Evolutionary conservation across 75 land plant genomes (phyloP).

Genomic region (Gnetum montanum): DNA sequence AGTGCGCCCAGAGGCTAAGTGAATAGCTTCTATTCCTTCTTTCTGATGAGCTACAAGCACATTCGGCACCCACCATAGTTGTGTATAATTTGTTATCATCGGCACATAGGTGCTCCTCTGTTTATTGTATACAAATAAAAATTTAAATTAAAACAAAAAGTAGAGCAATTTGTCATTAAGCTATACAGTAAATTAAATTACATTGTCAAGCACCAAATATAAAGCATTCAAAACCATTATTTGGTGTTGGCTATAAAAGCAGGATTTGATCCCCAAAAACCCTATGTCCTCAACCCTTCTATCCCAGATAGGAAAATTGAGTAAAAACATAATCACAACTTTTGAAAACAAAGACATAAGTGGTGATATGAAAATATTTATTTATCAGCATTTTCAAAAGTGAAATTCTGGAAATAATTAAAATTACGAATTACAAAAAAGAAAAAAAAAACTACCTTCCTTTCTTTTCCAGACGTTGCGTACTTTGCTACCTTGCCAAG

Average conservation of each 20-base stretch:
- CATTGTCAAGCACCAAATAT: neutral
- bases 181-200: too few species aligned
- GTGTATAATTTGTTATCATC: conserved; percentile 83
- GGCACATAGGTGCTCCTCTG: conserved; percentile 70
- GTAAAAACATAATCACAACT: too few species aligned
- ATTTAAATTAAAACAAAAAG: conserved; percentile 9
- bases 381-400: too few species aligned
- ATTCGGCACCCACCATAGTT: conserved; percentile 95
- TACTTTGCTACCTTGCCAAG: conserved; percentile 72
- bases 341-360: too few species aligned
- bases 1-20: conserved; percentile 86
- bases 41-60: conserved; percentile 93
- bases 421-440: too few species aligned
- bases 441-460: conserved; percentile 45
- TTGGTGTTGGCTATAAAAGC: neutral
- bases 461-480: conserved; percentile 56
- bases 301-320: too few species aligned
- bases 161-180: neutral
- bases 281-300: too few species aligned
- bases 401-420: too few species aligned
- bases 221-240: neutral
- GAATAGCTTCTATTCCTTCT: conserved; percentile 96
- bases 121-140: too few species aligned
- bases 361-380: too few species aligned
- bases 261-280: neutral